Percentiles rank a stretch among this genome's conserved stretches.
Evolutionary conservation across 2,329 filamentous ascomycete species (phyloP).

Genomic region (Annulohypoxylon truncatum): DNA sequence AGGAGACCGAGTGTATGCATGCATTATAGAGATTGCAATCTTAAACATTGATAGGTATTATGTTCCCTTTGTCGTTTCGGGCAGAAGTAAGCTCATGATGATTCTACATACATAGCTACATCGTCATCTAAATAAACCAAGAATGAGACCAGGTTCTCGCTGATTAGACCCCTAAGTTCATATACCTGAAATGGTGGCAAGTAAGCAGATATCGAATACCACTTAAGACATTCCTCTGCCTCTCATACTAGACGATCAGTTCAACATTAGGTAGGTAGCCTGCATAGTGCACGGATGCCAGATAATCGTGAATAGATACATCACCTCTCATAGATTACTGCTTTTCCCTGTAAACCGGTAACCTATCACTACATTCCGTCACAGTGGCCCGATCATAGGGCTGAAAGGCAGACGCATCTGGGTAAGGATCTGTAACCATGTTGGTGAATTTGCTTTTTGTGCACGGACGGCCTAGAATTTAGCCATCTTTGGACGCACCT

Average conservation of each 20-base stretch:
- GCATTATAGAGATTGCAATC: too few species aligned
- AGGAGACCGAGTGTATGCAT: too few species aligned
- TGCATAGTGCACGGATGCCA: background rate
- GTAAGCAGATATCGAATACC: background rate
- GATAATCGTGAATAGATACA: background rate
- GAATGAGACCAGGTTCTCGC: too few species aligned
- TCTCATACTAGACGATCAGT: background rate
- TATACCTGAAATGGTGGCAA: background rate
- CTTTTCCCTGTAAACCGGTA: background rate
- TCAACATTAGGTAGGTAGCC: background rate
- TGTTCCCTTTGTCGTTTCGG: background rate
- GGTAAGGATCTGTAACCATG: slow-evolving; percentile 1
- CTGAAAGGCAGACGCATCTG: background rate
- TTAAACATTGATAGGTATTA: too few species aligned
- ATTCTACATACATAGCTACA: too few species aligned
- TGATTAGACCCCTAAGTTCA: too few species aligned
- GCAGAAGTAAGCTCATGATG: background rate
- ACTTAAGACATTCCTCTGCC: background rate
- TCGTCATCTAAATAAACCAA: too few species aligned
- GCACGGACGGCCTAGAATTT: background rate
- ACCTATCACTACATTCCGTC: background rate
- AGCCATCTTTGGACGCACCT: background rate
- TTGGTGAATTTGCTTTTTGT: slow-evolving; percentile 15
- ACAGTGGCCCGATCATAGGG: background rate
- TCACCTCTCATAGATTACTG: slow-evolving; percentile 11